Evolutionary conservation across 345 rosid species (phyloP).

Genomic region (Hibiscus mutabilis): DNA sequence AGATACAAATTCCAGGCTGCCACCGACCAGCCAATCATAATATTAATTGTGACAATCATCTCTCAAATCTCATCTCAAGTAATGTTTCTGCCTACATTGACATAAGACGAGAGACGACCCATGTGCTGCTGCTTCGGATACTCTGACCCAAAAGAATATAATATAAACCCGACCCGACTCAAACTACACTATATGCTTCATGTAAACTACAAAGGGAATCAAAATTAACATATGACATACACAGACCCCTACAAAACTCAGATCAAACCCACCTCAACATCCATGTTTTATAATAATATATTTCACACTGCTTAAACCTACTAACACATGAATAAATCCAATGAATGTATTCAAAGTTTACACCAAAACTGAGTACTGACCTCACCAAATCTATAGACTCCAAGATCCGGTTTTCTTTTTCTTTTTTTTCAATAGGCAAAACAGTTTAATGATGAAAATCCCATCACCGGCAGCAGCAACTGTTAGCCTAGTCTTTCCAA

Average conservation of each 20-base stretch:
- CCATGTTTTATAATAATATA: conserved; percentile 5
- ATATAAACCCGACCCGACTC: background rate
- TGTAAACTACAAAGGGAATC: background rate
- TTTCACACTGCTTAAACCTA: conserved; percentile 28
- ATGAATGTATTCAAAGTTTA: conserved; percentile 40
- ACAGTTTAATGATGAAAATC: conserved; percentile 18
- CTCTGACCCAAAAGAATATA: background rate
- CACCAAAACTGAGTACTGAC: conserved; percentile 25
- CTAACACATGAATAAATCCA: conserved; percentile 57
- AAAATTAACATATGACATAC: conserved; percentile 10
- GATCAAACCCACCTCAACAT: conserved; percentile 8
- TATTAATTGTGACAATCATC: background rate
- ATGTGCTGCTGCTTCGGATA: background rate
- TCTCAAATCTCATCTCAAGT: background rate
- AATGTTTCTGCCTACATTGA: background rate
- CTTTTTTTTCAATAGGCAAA: conserved; percentile 15
- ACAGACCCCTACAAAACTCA: conserved; percentile 27
- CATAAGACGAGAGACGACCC: background rate
- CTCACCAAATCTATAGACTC: conserved; percentile 33
- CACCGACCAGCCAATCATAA: background rate
- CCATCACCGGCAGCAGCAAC: conserved; percentile 31
- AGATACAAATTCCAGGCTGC: background rate
- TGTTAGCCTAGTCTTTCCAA: conserved; percentile 40
- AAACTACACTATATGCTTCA: conserved; percentile 10
- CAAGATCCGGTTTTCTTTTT: conserved; percentile 24